Evolutionary conservation across 208 protist species (phyloP).

Genomic region (Leishmania major): DNA sequence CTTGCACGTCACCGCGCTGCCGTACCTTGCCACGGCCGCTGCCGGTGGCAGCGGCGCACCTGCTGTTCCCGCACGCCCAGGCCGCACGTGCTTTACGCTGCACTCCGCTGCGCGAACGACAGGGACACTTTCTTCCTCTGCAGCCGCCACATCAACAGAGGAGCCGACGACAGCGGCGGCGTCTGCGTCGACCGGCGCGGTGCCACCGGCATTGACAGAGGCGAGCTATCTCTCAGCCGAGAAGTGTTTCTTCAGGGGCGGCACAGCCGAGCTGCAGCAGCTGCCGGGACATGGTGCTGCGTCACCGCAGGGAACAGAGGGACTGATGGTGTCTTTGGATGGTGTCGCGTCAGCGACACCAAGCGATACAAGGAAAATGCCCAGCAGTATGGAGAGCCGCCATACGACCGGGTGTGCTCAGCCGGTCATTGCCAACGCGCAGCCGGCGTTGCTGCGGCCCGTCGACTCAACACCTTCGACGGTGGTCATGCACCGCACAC

Average conservation of each 20-base stretch:
- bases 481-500: neutral
- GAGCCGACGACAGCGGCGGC: neutral
- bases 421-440: neutral
- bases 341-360: neutral
- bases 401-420: too few relatives aligned
- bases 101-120: neutral
- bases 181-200: neutral
- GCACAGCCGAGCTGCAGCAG: neutral
- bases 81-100: slow-evolving; percentile 31
- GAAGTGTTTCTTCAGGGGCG: neutral
- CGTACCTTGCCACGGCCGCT: neutral
- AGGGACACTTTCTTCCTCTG: neutral
- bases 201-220: neutral
- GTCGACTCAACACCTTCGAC: neutral
- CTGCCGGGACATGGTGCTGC: neutral
- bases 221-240: neutral
- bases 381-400: neutral
- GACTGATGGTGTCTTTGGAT: neutral
- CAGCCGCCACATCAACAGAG: neutral
- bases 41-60: neutral
- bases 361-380: too few relatives aligned
- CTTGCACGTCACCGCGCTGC: neutral
- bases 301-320: neutral
- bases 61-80: slow-evolving; percentile 11
- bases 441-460: neutral